Conservation (phyloP, 306 rosid species). For the Prinsepia uniflora region DNA sequence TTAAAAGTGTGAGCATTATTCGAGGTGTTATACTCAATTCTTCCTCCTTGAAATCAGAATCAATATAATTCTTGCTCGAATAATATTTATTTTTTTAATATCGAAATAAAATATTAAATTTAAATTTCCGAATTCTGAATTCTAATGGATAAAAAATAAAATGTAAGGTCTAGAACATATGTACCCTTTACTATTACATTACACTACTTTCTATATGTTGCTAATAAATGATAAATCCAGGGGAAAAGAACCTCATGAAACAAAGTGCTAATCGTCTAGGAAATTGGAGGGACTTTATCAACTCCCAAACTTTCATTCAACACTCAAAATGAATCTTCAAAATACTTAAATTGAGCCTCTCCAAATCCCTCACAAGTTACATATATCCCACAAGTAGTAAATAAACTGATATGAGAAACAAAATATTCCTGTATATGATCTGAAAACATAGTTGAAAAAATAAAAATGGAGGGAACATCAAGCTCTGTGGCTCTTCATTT, state of each 20-base stretch:
- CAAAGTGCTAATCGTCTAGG: neutral
- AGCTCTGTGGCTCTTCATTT: slow-evolving; percentile 4
- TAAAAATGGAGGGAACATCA: slow-evolving; percentile 4
- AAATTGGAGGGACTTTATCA: neutral
- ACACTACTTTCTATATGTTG: too few relatives aligned
- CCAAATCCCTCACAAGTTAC: neutral
- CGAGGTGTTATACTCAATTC: too few relatives aligned
- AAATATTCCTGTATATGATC: neutral
- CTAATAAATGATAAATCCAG: too few relatives aligned
- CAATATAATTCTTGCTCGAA: too few relatives aligned
- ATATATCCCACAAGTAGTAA: neutral
- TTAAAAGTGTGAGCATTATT: too few relatives aligned
- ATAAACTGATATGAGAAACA: neutral
- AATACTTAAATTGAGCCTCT: neutral
- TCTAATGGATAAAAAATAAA: too few relatives aligned
- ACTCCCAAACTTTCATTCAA: neutral
- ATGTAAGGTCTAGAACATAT: too few relatives aligned
- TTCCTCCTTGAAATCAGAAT: too few relatives aligned
- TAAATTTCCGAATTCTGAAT: too few relatives aligned
- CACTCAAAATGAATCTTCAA: neutral
- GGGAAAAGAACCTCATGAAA: neutral
- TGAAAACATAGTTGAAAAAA: neutral
- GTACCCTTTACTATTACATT: too few relatives aligned
- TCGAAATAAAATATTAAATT: too few relatives aligned
- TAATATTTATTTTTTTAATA: too few relatives aligned